Conservation (phyloP, 2,329 filamentous ascomycete species). For the Fusarium subglutinans region DNA sequence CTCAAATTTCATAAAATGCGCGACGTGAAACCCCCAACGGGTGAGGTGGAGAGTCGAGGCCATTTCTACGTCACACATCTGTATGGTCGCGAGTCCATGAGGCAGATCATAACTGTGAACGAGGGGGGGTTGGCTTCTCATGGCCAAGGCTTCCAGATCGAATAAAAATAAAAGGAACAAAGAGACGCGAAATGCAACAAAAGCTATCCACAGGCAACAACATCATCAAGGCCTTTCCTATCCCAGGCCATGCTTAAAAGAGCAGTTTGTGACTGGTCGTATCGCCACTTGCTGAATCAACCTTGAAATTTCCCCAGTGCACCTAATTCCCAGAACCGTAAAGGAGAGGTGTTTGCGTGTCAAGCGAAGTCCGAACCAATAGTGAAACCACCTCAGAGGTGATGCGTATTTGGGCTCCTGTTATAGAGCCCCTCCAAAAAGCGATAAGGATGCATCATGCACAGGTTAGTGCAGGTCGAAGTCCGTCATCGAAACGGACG, state of each 20-base stretch:
- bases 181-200: constrained; percentile 26
- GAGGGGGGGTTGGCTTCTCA: constrained; percentile 33
- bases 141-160: constrained; percentile 37
- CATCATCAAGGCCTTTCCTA: constrained; percentile 41
- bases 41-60: constrained; percentile 22
- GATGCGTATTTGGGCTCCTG: constrained; percentile 28
- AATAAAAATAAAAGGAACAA: constrained; percentile 29
- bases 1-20: constrained; percentile 20
- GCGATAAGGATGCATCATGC: constrained; percentile 47
- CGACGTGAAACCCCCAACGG: constrained; percentile 19
- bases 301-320: constrained; percentile 44
- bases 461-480: constrained; percentile 50
- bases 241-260: constrained; percentile 41
- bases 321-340: constrained; percentile 39
- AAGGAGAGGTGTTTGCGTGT: constrained; percentile 37
- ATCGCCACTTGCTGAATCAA: constrained; percentile 46
- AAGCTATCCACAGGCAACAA: constrained; percentile 44
- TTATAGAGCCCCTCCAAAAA: constrained; percentile 31
- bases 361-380: constrained; percentile 42
- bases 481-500: constrained; percentile 55
- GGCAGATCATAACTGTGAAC: constrained; percentile 33
- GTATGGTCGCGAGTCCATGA: constrained; percentile 37
- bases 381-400: constrained; percentile 36
- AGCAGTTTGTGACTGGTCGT: constrained; percentile 46
- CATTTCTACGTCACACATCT: constrained; percentile 34